Conservation (phyloP, 768 basidiomycete genomes). For the Guyanaporus albipodus region DNA sequence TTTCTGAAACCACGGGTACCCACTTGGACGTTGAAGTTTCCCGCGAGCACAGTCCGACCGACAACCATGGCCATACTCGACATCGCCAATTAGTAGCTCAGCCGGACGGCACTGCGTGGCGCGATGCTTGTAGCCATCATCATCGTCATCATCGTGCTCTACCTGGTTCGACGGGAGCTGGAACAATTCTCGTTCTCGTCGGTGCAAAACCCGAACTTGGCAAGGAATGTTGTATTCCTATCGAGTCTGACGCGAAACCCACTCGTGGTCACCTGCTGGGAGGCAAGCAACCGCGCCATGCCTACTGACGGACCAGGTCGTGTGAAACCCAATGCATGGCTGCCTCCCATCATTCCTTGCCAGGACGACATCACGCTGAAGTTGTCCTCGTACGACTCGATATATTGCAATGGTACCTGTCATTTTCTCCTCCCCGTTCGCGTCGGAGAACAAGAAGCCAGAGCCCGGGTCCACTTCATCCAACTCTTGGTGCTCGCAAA, state of each 20-base stretch:
- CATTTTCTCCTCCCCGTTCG: conserved; percentile 48
- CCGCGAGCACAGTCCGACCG: neutral
- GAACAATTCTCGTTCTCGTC: conserved; percentile 9
- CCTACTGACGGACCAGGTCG: neutral
- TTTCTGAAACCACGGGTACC: neutral
- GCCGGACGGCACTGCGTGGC: conserved; percentile 9
- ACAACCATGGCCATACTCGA: conserved; percentile 3
- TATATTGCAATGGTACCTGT: conserved; percentile 31
- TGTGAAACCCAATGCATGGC: conserved; percentile 19
- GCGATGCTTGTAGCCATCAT: conserved; percentile 16
- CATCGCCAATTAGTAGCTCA: neutral
- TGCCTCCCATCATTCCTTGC: conserved; percentile 33
- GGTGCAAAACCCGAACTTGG: neutral
- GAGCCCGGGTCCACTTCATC: conserved; percentile 51
- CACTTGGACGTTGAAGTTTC: neutral
- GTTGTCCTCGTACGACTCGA: conserved; percentile 13
- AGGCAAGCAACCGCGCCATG: no score
- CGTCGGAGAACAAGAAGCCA: conserved; percentile 56
- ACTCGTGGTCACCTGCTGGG: no score
- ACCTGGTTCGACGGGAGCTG: conserved; percentile 18
- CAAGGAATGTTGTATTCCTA: no score
- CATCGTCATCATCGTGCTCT: conserved; percentile 22
- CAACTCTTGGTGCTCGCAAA: conserved; percentile 49
- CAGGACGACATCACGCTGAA: neutral
- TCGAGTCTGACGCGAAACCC: no score